Evolutionary conservation across 2,329 filamentous ascomycete species (phyloP).

Genomic region (Neospermospora avenae): DNA sequence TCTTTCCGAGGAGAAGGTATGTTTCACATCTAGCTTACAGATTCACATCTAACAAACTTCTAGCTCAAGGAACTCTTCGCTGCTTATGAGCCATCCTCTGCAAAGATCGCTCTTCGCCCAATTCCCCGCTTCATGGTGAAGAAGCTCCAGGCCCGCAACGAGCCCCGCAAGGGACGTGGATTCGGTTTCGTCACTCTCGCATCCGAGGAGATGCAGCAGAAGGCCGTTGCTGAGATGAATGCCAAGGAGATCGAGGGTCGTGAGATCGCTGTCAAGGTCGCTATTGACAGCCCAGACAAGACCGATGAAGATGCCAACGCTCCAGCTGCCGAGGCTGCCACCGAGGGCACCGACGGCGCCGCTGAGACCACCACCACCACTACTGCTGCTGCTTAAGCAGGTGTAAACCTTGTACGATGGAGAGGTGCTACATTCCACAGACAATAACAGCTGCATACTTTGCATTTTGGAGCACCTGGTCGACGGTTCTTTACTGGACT

Average conservation of each 20-base stretch:
- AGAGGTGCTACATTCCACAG: constrained; percentile 25
- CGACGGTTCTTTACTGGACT: constrained; percentile 23
- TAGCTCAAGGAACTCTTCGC: constrained; percentile 97
- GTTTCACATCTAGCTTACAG: constrained; percentile 30
- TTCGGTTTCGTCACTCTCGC: constrained; percentile 97
- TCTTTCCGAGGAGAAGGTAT: constrained; percentile 93
- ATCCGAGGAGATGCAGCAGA: constrained; percentile 93
- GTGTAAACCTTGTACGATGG: constrained; percentile 33
- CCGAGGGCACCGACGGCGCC: constrained; percentile 58
- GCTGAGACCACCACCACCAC: constrained; percentile 42
- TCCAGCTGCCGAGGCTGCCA: constrained; percentile 38
- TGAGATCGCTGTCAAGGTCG: constrained; percentile 99
- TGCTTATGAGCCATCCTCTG: constrained; percentile 86
- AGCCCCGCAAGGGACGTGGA: constrained; percentile 97
- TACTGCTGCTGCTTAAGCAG: constrained; percentile 38
- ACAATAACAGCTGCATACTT: constrained; percentile 16
- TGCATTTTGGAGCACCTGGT: constrained; percentile 25
- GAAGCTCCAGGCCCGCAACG: constrained; percentile 97
- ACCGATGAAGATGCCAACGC: constrained; percentile 76
- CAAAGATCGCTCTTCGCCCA: constrained; percentile 97
- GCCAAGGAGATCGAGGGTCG: constrained; percentile 98
- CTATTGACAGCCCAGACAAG: constrained; percentile 99
- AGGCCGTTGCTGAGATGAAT: constrained; percentile 98
- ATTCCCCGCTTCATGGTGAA: constrained; percentile 99
- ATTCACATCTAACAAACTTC: constrained; percentile 20